Evolutionary conservation across 768 basidiomycete genomes (phyloP).

Genomic region (Gloeopeniophorella convolvens): DNA sequence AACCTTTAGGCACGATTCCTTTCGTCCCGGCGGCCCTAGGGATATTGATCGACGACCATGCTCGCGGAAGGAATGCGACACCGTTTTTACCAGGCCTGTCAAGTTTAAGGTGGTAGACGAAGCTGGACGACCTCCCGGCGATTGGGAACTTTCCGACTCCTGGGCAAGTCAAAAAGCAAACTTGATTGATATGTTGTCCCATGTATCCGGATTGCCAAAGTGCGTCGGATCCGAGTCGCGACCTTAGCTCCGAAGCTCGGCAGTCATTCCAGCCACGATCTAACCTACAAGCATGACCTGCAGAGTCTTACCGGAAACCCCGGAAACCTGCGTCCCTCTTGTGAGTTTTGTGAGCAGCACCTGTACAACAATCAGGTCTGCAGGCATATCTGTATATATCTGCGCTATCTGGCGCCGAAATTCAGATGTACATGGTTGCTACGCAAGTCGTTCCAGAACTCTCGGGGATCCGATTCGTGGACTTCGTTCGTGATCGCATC

Average conservation of each 20-base stretch:
- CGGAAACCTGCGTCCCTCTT: slow-evolving; percentile 27
- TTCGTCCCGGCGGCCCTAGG: too few species aligned
- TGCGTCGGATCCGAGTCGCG: slow-evolving; percentile 13
- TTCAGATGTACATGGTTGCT: slow-evolving; percentile 34
- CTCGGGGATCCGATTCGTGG: slow-evolving; percentile 28
- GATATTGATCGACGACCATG: too few species aligned
- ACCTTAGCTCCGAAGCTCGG: too few species aligned
- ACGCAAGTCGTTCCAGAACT: slow-evolving; percentile 31
- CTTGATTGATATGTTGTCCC: slow-evolving; percentile 29
- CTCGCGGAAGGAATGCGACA: too few species aligned
- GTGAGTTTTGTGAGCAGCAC: slow-evolving; percentile 33
- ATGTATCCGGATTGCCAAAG: slow-evolving; percentile 31
- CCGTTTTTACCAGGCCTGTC: too few species aligned
- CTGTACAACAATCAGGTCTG: slow-evolving; percentile 31
- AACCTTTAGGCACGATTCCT: too few species aligned
- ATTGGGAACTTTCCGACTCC: slow-evolving; percentile 33
- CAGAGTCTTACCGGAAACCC: slow-evolving; percentile 20
- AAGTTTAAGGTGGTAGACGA: too few species aligned
- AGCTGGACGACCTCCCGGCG: slow-evolving; percentile 5
- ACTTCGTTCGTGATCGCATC: slow-evolving; percentile 37
- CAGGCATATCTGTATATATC: slow-evolving; percentile 18
- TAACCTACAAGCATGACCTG: slow-evolving; percentile 3
- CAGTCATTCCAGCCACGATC: slow-evolving; percentile 13
- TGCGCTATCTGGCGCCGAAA: too few species aligned
- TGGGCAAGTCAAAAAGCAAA: slow-evolving; percentile 29